Percentiles rank a stretch among this genome's conserved stretches.
Conservation (phyloP, 1,284 basidiomycete genomes). For the Moniliella sp. region DNA sequence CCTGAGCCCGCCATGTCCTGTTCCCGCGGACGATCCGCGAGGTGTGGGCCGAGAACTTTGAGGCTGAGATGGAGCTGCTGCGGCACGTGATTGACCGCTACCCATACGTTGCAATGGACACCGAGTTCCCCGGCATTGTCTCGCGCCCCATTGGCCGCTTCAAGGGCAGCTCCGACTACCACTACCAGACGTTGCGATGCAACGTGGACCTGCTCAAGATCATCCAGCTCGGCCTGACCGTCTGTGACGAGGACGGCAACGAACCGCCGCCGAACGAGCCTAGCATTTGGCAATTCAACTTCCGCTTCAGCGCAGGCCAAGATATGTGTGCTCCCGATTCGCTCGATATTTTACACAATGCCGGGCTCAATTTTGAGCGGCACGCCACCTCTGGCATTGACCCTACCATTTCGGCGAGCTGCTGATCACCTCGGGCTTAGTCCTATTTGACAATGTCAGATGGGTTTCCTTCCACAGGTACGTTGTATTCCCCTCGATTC, state of each 20-base stretch:
- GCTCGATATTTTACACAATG: constrained; percentile 75
- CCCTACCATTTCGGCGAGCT: constrained; percentile 85
- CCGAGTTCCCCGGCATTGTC: constrained; percentile 96
- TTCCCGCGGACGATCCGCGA: no score
- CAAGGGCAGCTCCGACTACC: constrained; percentile 89
- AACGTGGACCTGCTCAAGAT: constrained; percentile 95
- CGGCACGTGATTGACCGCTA: constrained; percentile 68
- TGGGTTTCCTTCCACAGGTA: constrained; percentile 97
- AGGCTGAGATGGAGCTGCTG: constrained; percentile 68
- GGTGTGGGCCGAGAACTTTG: constrained; percentile 83
- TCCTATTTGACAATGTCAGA: constrained; percentile 65
- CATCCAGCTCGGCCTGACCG: constrained; percentile 84
- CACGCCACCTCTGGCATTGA: constrained; percentile 77
- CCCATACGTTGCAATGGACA: constrained; percentile 90
- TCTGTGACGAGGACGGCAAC: constrained; percentile 79
- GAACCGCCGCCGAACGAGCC: constrained; percentile 48
- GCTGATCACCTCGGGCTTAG: constrained; percentile 82
- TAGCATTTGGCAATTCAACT: constrained; percentile 98
- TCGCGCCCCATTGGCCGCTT: constrained; percentile 87
- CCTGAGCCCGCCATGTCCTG: no score
- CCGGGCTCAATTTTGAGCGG: constrained; percentile 80
- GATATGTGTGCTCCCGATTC: constrained; percentile 98
- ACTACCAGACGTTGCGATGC: constrained; percentile 87
- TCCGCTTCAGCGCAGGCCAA: constrained; percentile 53
- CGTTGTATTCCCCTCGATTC: no score